Evolutionary conservation across 2,329 filamentous ascomycete species (phyloP), one percentile per base, ranked within the genome.

Genomic region (Paracamarosporium sp.): DNA sequence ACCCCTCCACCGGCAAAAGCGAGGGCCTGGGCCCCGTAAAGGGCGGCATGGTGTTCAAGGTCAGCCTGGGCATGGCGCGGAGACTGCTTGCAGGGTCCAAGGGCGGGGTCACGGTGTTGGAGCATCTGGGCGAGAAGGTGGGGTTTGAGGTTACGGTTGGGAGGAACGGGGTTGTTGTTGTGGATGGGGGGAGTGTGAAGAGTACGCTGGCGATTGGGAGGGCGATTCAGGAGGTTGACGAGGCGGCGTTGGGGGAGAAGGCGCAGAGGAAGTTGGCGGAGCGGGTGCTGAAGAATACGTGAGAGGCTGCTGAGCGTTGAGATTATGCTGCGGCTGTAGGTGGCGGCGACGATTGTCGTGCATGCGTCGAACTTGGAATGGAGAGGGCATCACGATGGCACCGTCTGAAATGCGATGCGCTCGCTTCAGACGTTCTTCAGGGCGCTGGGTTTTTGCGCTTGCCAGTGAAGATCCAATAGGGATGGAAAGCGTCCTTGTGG

Each of bases 81-180:
- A 83, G 93, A 52, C 77, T 96, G 61, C 83, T 97, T 78, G 65
- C 79, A 63, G 83, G 85, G 48, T 86, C 85, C 67, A 83, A 84
- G 40, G 82, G 81, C 13, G 83, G 86, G 3, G 77, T 97, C 7
- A 85, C 88, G 3, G 84, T 97, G 25, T 77, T 98, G 55, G 91
- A 96, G 62, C 90, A 92, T 71, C 79, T 98, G 13, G 93, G 89
- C 3, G 88, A 88, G 56, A 94, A 92, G 53, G 78, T 97, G 13
- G 88, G 90, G 20, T 99, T 98, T 75, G 95, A 99, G 81, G 91
- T 96, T 58, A 94, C 94, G 0, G 91, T 97, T 8, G 95, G 95
- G 17, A 87, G 92, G 70, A 99, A 99, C 76, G 95, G 95, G 38
- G 89, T 87, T 75, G 86, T 98, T 22, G 98, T 95, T 93, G 90